Base-by-base conservation (phyloP, 2,329 filamentous ascomycete genomes). In the Calonectria pauciramosa region DNA sequence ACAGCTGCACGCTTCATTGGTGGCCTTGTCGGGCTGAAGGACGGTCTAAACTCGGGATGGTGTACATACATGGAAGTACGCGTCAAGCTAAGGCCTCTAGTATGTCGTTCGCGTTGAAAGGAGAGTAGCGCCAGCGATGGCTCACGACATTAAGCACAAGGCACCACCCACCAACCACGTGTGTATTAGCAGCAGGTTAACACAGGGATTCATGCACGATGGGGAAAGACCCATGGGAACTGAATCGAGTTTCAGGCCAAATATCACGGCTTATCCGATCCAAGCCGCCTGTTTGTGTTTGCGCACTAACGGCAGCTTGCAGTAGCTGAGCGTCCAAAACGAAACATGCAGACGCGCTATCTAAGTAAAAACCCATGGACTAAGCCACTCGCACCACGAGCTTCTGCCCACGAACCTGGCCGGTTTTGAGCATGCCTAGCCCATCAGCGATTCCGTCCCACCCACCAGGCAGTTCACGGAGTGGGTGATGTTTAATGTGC, bases 391-490 rank as follows among this genome's bases (percentile, higher is more conserved):
- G 60, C 14, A 65, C 38, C 26, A 65, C 60, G 28, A 65, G 60
- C 28, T 65, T 65, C 26, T 65, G 60, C 18, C 60, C 60, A 20
- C 41, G 60, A n/a, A 65, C 60, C 18, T 65, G 23, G 20, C 60
- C 41, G 30, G 60, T 10, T 26, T 65, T 65, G 1, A 65, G 60
- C 60, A 65, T 65, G 18, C 20, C 38, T 41, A 65, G 13, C 20
- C 60, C 60, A 14, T 26, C 14, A 23, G 26, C 26, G 26, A 65
- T 65, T 23, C 41, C 60, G 10, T 65, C 26, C 60, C 60, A 65
- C 30, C 41, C 41, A 28, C 60, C 60, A 3, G 38, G 11, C 9
- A 65, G 8, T 20, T 65, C 60, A 9, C 41, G 38, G 9, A 34
- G 9, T 20, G 60, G 60, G 28, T 65, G 60, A 20, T 28, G n/a